These are phyloP conservation scores for Linum tenue DNA, from an alignment of 345 rosid species.

Conservation along the genomic window DNA sequence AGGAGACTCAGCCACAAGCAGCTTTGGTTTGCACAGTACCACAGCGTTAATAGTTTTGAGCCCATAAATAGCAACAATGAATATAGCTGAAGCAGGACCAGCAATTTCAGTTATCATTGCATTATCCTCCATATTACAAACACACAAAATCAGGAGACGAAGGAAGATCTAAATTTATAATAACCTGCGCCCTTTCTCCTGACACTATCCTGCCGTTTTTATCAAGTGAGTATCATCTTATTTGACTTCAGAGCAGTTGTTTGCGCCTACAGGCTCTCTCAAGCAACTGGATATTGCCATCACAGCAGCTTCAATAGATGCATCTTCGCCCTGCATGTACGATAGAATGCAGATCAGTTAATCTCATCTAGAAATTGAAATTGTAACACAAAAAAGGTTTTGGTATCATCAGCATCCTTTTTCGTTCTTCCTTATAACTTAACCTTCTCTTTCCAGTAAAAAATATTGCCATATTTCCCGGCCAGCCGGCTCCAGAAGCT, in stretches of 20 bases:
- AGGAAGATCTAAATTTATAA: too few relatives aligned
- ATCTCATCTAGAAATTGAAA: neutral
- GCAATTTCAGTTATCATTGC: neutral
- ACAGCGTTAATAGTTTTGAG: neutral
- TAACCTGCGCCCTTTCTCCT: neutral
- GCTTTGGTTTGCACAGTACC: neutral
- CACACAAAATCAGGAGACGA: neutral
- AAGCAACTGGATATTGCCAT: conserved; percentile 81
- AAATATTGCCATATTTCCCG: conserved; percentile 54
- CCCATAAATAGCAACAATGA: neutral
- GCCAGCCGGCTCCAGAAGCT: conserved; percentile 85
- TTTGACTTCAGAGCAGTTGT: conserved; percentile 61
- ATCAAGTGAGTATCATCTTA: conserved; percentile 11
- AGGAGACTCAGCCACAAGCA: neutral
- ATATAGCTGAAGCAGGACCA: neutral
- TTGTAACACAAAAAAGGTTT: neutral
- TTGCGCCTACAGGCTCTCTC: conserved; percentile 72
- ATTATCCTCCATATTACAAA: neutral
- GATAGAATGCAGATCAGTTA: neutral
- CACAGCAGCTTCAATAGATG: conserved; percentile 80
- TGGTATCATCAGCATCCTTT: neutral
- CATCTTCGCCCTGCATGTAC: conserved; percentile 73
- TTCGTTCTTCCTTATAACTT: neutral
- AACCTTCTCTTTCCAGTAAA: conserved; percentile 86
- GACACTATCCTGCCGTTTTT: neutral